phyloP scores from a whole-genome alignment of 2,329 filamentous ascomycete species.

The Monosporascus sp. region DNA sequence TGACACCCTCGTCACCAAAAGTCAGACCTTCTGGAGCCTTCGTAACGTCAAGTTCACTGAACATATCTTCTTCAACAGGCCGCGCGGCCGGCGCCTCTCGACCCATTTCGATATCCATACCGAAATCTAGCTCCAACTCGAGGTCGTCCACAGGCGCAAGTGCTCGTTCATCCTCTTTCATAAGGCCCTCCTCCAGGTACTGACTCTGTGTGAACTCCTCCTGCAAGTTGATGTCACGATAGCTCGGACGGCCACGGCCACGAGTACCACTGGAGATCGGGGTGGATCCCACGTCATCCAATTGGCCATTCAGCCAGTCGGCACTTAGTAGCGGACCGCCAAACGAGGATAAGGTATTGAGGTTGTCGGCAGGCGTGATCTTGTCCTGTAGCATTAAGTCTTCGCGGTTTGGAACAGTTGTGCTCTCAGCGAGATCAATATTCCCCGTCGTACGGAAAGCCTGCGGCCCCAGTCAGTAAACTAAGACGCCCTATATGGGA shows the following conservation, averaged over 20 bases:
- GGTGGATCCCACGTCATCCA: conserved; percentile 54
- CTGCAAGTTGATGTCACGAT: conserved; percentile 62
- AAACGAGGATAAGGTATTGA: conserved; percentile 49
- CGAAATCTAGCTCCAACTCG: conserved; percentile 69
- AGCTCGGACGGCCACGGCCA: conserved; percentile 37
- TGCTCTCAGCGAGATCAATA: conserved; percentile 84
- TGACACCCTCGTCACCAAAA: conserved; percentile 48
- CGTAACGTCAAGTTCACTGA: conserved; percentile 57
- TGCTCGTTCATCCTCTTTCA: conserved; percentile 51
- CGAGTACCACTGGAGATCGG: conserved; percentile 53
- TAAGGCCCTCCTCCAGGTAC: conserved; percentile 64
- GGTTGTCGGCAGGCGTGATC: conserved; percentile 84
- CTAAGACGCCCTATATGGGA: not conserved
- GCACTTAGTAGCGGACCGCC: conserved; percentile 72
- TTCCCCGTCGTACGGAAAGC: conserved; percentile 92
- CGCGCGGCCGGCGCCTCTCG: conserved; percentile 72
- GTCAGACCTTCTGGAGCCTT: conserved; percentile 53
- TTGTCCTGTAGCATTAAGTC: conserved; percentile 85
- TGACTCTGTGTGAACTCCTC: conserved; percentile 72
- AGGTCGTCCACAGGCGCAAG: conserved; percentile 59
- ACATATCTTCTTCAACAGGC: conserved; percentile 63
- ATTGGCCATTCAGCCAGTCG: conserved; percentile 73
- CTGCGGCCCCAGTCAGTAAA: conserved; percentile 43
- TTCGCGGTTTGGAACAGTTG: conserved; percentile 76
- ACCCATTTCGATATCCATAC: conserved; percentile 80